phyloP scores from a whole-genome alignment of 768 basidiomycete species.

The Mycena rebaudengoi region DNA sequence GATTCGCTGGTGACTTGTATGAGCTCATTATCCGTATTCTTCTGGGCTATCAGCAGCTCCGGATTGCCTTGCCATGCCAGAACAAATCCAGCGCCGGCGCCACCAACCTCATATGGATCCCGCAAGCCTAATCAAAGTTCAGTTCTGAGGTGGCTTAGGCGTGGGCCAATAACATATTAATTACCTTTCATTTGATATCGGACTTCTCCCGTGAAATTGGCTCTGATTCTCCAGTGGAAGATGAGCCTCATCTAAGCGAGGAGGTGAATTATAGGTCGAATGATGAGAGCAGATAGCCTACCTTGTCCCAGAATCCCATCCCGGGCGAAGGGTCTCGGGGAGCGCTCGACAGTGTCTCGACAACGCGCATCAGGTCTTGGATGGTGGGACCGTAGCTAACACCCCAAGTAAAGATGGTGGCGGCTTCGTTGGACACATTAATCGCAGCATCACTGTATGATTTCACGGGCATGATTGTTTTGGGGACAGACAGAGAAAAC shows the following conservation, averaged over 20 bases:
- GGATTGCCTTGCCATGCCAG: constrained; percentile 85
- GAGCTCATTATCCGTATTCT: constrained; percentile 77
- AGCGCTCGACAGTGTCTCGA: constrained; percentile 83
- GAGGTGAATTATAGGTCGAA: not conserved
- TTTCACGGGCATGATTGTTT: constrained; percentile 96
- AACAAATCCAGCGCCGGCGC: constrained; percentile 86
- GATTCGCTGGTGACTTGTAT: constrained; percentile 84
- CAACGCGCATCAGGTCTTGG: constrained; percentile 83
- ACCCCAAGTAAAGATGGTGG: constrained; percentile 88
- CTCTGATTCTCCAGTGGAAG: constrained; percentile 82
- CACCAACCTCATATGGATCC: constrained; percentile 77
- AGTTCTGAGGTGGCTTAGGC: not conserved
- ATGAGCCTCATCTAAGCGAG: constrained; percentile 69
- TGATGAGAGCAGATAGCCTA: constrained; percentile 36
- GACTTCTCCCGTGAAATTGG: constrained; percentile 75
- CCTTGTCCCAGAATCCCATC: constrained; percentile 97
- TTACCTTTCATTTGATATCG: constrained; percentile 89
- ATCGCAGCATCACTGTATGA: constrained; percentile 84
- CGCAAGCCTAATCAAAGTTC: constrained; percentile 66
- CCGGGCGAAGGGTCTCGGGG: constrained; percentile 84
- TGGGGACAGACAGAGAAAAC: constrained; percentile 75
- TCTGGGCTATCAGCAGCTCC: constrained; percentile 71
- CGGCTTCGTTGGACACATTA: constrained; percentile 65
- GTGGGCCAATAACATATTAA: constrained; percentile 9
- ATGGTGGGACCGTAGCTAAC: constrained; percentile 87